Evolutionary conservation across 805 yeast species (phyloP).

Genomic region (Zygoascus biomembranicola): DNA sequence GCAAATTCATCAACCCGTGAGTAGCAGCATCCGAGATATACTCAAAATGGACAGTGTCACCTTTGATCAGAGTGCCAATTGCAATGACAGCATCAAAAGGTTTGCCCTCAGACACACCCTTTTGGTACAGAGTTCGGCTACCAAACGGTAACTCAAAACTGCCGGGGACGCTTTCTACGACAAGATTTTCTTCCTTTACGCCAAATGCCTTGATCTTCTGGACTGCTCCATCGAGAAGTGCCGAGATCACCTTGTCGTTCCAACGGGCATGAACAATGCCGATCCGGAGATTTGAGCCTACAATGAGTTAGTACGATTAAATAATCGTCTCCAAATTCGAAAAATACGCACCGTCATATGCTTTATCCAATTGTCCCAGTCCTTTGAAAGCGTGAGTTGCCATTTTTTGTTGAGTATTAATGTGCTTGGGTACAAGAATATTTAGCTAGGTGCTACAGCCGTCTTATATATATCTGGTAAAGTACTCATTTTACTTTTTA

Average conservation of each 20-base stretch:
- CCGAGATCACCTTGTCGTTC: slow-evolving; percentile 71
- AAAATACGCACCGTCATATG: slow-evolving; percentile 43
- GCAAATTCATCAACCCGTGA: slow-evolving; percentile 74
- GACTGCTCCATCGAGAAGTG: slow-evolving; percentile 72
- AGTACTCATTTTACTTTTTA: too few relatives aligned
- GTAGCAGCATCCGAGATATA: slow-evolving; percentile 90
- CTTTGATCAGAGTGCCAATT: slow-evolving; percentile 91
- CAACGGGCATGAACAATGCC: slow-evolving; percentile 96
- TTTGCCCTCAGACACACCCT: slow-evolving; percentile 5
- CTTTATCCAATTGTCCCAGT: slow-evolving; percentile 62
- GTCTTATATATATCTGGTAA: too few relatives aligned
- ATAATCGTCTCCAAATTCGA: not conserved
- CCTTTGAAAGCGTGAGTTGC: slow-evolving; percentile 39
- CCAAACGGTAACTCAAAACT: slow-evolving; percentile 90
- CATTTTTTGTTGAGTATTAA: not conserved
- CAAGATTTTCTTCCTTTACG: slow-evolving; percentile 68
- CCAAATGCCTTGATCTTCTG: slow-evolving; percentile 51
- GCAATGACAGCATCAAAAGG: slow-evolving; percentile 74
- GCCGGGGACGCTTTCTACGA: slow-evolving; percentile 86
- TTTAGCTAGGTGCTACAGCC: not conserved
- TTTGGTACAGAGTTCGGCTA: slow-evolving; percentile 34
- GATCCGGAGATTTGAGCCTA: slow-evolving; percentile 42
- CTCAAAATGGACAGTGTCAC: slow-evolving; percentile 97
- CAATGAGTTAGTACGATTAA: not conserved
- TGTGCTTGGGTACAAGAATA: too few relatives aligned